phyloP scores from a whole-genome alignment of 805 yeast genomes.

The Lipomyces orientalis region DNA sequence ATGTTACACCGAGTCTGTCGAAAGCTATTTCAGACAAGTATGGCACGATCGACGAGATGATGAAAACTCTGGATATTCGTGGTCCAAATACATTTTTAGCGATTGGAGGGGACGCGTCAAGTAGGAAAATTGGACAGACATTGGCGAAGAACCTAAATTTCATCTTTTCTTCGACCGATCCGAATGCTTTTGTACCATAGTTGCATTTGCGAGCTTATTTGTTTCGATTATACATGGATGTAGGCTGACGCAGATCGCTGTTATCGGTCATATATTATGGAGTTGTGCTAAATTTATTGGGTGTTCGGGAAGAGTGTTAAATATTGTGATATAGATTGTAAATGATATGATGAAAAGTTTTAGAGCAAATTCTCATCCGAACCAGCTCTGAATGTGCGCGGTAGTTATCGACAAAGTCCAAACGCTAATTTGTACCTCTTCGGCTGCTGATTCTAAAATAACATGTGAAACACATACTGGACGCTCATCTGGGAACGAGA shows the following conservation, averaged over 20 bases:
- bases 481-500: too few relatives aligned
- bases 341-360: background rate
- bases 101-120: constrained; percentile 9
- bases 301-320: background rate
- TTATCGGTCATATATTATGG: background rate
- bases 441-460: too few relatives aligned
- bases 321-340: background rate
- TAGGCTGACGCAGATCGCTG: background rate
- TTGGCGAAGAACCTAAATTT: constrained; percentile 23
- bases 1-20: constrained; percentile 30
- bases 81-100: constrained; percentile 23
- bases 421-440: too few relatives aligned
- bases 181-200: constrained; percentile 25
- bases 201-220: background rate
- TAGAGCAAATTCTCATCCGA: background rate
- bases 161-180: constrained; percentile 26
- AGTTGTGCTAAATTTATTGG: background rate
- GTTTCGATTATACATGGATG: background rate
- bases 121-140: constrained; percentile 21
- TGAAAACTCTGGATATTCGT: constrained; percentile 8
- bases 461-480: too few relatives aligned
- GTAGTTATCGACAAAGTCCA: too few relatives aligned
- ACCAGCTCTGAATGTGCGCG: background rate
- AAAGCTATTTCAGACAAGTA: constrained; percentile 18
- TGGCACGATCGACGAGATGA: constrained; percentile 23